Evolutionary conservation across 352 stramenopile species (phyloP).

Genomic region (Phytophthora melonis): DNA sequence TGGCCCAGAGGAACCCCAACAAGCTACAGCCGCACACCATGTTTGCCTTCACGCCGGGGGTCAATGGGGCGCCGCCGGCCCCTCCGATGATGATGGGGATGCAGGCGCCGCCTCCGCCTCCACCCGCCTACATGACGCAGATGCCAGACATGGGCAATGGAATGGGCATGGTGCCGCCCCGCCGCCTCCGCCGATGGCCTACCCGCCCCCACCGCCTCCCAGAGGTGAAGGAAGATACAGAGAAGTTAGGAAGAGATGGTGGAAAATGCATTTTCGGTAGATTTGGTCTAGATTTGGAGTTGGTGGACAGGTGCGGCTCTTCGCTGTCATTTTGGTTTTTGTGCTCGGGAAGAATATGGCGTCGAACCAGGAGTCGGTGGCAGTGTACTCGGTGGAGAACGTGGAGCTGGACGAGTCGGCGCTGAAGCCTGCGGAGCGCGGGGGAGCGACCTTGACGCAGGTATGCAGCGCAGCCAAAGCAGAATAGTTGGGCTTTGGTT

Average conservation of each 20-base stretch:
- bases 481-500: neutral
- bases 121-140: no score
- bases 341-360: constrained; percentile 6
- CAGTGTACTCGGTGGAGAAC: constrained; percentile 8
- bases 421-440: constrained; percentile 38
- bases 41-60: constrained; percentile 45
- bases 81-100: no score
- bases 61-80: no score
- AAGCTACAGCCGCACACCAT: constrained; percentile 84
- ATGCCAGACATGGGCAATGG: no score
- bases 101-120: no score
- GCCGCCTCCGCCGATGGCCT: constrained; percentile 48
- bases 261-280: no score
- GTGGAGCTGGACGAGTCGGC: constrained; percentile 5
- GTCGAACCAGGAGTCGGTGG: constrained; percentile 5
- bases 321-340: constrained; percentile 31
- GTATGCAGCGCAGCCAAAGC: constrained; percentile 14
- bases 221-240: constrained; percentile 9
- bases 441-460: constrained; percentile 67
- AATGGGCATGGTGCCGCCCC: constrained; percentile 22
- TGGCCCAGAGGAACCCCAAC: constrained; percentile 87
- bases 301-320: constrained; percentile 22
- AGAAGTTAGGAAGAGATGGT: neutral
- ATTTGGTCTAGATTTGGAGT: neutral
- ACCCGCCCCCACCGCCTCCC: constrained; percentile 38